Conservation (phyloP, 352 stramenopile species). For the Phytophthora niederhauseri region DNA sequence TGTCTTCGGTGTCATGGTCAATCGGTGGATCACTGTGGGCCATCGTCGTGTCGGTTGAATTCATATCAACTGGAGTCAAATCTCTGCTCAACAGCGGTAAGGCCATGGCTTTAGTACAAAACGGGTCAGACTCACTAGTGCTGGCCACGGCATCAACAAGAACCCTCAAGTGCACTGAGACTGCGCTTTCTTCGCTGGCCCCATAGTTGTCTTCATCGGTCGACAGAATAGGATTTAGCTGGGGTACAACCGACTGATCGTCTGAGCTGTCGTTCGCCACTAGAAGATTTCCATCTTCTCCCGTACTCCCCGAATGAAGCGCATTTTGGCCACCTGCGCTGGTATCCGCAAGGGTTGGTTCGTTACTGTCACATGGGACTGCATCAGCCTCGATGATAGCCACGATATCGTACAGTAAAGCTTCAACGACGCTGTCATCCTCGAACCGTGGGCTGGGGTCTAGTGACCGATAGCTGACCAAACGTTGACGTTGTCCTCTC, state of each 20-base stretch:
- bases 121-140: background rate
- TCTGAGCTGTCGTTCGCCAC: background rate
- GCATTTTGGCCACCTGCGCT: background rate
- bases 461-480: background rate
- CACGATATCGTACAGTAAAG: constrained; percentile 24
- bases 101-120: background rate
- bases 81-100: background rate
- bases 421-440: constrained; percentile 24
- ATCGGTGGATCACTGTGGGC: background rate
- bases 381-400: constrained; percentile 13
- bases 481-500: constrained; percentile 29
- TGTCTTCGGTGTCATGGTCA: background rate
- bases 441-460: background rate
- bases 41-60: background rate
- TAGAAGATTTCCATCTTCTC: background rate
- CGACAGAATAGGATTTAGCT: background rate
- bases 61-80: background rate
- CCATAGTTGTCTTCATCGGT: background rate
- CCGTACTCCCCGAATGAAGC: background rate
- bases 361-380: background rate
- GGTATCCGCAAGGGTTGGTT: background rate
- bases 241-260: background rate
- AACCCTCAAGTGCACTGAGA: constrained; percentile 1
- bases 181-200: background rate
- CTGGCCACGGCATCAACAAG: constrained; percentile 6